Base-by-base conservation (phyloP, 768 basidiomycete species). In the Hericium coralloides region DNA sequence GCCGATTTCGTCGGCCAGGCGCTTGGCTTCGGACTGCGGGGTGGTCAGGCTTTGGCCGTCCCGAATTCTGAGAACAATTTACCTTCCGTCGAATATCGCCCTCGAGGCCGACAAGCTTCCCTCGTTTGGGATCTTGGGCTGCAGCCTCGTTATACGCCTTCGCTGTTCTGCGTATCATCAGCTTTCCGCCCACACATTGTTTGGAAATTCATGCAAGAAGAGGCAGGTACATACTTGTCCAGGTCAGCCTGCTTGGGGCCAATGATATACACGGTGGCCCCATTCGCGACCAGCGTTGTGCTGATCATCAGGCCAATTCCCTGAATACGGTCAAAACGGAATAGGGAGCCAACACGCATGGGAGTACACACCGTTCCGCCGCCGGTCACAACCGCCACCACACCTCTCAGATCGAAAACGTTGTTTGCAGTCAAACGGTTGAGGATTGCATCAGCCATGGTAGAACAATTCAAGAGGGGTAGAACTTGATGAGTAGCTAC, bases 251-350 rank as follows among this genome's bases (percentile, higher is more conserved):
- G 74, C 9, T 67, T 69, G 2, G 73, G 74, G 0, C 76, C 78
- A 26, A 78, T 72, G 45, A 78, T 76, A 54, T 78, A 79, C 2
- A 79, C 78, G 0, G 69, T 75, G 1, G 78, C 78, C 8, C 76
- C 76, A 58, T 79, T 79, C 2, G 76, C 74, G 10, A 77, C 59
- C 2, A 79, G 64, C 0, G 77, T 76, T 10, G 73, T 72, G 56
- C 69, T 71, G 20, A 79, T 77, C 78, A 79, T 79, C 45, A 78
- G 64, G 1, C 78, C 78, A n/a, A 79, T 77, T 0, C 78, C 78
- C 76, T 74, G 56, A 20, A 43, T 2, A 6, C 38, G 7, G 52
- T 9, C 17, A 10, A 15, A 47, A 20, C 38, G 26, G 17, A 15
- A 47, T 50, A 31, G 9, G 4, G 23, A 12, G 22, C 20, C 22